Evolutionary conservation across 306 rosid genomes (phyloP), one percentile per base, ranked within the genome.

Genomic region (Albizia julibrissin): DNA sequence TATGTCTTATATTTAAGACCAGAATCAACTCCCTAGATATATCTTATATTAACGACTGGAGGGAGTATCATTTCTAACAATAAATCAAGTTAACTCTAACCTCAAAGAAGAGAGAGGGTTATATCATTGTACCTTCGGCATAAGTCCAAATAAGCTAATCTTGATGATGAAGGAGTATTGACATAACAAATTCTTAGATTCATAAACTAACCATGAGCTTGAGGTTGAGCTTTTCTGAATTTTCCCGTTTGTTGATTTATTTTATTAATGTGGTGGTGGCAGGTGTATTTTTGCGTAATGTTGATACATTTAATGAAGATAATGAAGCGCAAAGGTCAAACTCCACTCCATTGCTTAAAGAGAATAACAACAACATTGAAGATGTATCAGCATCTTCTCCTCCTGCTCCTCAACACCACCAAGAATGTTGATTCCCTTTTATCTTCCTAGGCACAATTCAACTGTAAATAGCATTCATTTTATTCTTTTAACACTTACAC

Each of bases 221-320:
- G 64, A 56, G 64, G 14, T 56, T 56, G 31, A 58, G 65, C 65
- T 58, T 22, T 58, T 58, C 31, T 21, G 31, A 58, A n/a, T 58
- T 75, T 80, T 12, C 29, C 65, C 15, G 65, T 58, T 58, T 22
- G 27, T 1, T n/a, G 13, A 58, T 58, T 58, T 22, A 58, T 22
- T 22, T n/a, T 14, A n/a, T n/a, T 22, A 16, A 56, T 56, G 72
- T 69, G 31, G 50, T 81, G 56, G 46, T 87, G 52, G 71, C 91
- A 94, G 98, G 97, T 52, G 62, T 89, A 76, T 93, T 89, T 88
- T 50, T 94, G 75, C 86, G 62, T 44, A 87, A 88, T 70, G 92
- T 85, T 65, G 95, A 89, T 79, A 90, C 85, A 86, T 93, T 61
- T 82, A 59, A 92, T 0, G 97, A 93, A 73, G 93, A 90, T 8